These are phyloP conservation scores for Diutina rugosa DNA, from an alignment of 1,139 yeast species.

Conservation along the genomic window DNA sequence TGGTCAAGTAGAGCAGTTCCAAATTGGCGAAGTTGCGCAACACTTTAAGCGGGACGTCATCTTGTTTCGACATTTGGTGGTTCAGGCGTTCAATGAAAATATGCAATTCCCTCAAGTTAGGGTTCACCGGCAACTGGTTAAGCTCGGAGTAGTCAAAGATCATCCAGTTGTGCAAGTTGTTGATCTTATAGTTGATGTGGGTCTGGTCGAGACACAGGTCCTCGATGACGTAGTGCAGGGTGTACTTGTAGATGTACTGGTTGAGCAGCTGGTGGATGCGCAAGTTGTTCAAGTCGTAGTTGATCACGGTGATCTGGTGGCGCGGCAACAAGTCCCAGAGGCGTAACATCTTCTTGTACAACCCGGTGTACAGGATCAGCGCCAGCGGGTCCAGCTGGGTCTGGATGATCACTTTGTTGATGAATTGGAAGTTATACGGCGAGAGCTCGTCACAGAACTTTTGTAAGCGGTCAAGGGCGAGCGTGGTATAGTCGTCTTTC, in stretches of 20 bases:
- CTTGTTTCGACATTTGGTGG: neutral
- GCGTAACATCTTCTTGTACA: slow-evolving; percentile 9
- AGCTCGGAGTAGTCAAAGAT: slow-evolving; percentile 12
- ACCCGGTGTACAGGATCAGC: slow-evolving; percentile 8
- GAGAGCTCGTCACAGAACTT: slow-evolving; percentile 8
- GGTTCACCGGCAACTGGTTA: slow-evolving; percentile 10
- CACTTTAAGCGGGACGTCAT: slow-evolving; percentile 1
- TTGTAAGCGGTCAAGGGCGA: slow-evolving; percentile 6
- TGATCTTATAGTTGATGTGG: slow-evolving; percentile 6
- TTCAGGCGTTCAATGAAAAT: slow-evolving; percentile 9
- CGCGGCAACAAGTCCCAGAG: slow-evolving; percentile 9
- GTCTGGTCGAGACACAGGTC: slow-evolving; percentile 4
- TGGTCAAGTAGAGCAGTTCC: slow-evolving; percentile 10
- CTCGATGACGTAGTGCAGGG: slow-evolving; percentile 8
- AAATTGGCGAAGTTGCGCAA: slow-evolving; percentile 6
- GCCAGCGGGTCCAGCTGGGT: slow-evolving; percentile 10
- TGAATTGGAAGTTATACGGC: slow-evolving; percentile 7
- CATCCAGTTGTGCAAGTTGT: slow-evolving; percentile 13
- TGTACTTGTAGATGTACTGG: slow-evolving; percentile 7
- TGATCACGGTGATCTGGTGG: slow-evolving; percentile 10
- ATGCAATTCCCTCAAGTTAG: slow-evolving; percentile 11
- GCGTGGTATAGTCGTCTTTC: slow-evolving; percentile 4
- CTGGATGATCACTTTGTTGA: slow-evolving; percentile 10
- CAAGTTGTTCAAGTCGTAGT: slow-evolving; percentile 13
- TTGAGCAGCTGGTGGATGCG: slow-evolving; percentile 11